Evolutionary conservation across 192 early-diverging fungal genomes (phyloP).

Genomic region (Rhizophagus prolifer): DNA sequence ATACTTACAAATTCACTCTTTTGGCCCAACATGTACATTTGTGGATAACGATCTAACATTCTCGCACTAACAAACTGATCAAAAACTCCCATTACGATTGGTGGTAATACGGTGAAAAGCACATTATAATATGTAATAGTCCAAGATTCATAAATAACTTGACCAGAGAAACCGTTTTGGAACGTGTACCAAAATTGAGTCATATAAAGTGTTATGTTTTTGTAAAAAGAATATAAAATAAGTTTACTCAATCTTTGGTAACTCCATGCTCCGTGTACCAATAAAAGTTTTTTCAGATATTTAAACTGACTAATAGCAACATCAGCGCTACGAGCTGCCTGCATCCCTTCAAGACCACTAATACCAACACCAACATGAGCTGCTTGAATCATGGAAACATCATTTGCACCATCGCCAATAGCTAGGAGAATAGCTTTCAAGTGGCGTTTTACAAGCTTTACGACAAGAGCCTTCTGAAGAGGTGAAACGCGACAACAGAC

Average conservation of each 20-base stretch:
- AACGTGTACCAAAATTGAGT: conserved; percentile 96
- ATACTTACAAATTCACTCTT: conserved; percentile 61
- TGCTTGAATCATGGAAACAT: conserved; percentile 99
- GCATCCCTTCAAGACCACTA: conserved; percentile 92
- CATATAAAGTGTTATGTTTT: conserved; percentile 97
- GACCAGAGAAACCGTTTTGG: conserved; percentile 94
- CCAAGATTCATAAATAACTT: conserved; percentile 99
- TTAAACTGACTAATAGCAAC: conserved; percentile 99
- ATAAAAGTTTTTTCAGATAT: conserved; percentile 89
- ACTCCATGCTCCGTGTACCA: conserved; percentile 97
- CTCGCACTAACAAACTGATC: conserved; percentile 92
- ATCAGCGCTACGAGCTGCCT: conserved; percentile 94
- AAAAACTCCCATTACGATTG: conserved; percentile 95
- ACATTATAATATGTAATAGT: conserved; percentile 94
- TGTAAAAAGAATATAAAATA: conserved; percentile 98
- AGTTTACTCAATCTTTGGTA: conserved; percentile 94
- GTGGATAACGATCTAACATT: conserved; percentile 95
- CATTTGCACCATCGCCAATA: conserved; percentile 99
- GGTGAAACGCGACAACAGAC: conserved; percentile 98
- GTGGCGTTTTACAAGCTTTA: conserved; percentile 95
- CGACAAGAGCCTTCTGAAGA: conserved; percentile 96
- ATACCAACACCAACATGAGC: conserved; percentile 98
- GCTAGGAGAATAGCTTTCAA: conserved; percentile 87
- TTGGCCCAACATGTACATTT: conserved; percentile 89
- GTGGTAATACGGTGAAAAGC: conserved; percentile 91